Conservation (phyloP, 768 basidiomycete species). For the Suillus weaverae region DNA sequence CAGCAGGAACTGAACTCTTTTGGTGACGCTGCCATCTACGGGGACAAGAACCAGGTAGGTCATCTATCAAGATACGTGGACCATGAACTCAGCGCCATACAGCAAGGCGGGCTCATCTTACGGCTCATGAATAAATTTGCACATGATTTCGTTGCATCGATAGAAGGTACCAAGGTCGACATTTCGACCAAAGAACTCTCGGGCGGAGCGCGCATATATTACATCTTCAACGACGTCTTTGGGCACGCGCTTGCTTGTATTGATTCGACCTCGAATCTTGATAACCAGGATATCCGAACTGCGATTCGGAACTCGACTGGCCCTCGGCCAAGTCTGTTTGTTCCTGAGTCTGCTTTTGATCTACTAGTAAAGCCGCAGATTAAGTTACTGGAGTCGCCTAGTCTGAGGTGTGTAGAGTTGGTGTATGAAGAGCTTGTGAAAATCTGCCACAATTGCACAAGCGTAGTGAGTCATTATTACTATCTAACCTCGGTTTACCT, state of each 20-base stretch:
- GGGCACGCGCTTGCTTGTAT: conserved; percentile 88
- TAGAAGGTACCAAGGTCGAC: conserved; percentile 94
- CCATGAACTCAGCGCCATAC: conserved; percentile 18
- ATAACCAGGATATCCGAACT: conserved; percentile 93
- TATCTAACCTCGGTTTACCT: neutral
- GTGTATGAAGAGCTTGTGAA: conserved; percentile 99
- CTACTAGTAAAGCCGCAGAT: conserved; percentile 97
- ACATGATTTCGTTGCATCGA: conserved; percentile 93
- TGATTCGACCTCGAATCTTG: conserved; percentile 88
- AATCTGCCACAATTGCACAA: conserved; percentile 98
- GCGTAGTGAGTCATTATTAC: conserved; percentile 53
- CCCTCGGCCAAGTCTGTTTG: conserved; percentile 92
- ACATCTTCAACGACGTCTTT: conserved; percentile 99
- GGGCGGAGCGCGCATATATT: conserved; percentile 97
- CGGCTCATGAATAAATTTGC: conserved; percentile 99
- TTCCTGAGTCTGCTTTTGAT: conserved; percentile 97
- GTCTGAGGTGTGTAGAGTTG: conserved; percentile 92
- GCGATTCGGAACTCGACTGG: conserved; percentile 99
- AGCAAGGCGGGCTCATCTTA: conserved; percentile 88
- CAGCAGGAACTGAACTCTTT: conserved; percentile 98
- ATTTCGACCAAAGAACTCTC: conserved; percentile 98
- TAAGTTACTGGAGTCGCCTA: conserved; percentile 91
- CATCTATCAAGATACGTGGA: conserved; percentile 10
- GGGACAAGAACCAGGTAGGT: conserved; percentile 80
- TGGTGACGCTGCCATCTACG: conserved; percentile 89